Base-by-base conservation (phyloP, 2,329 filamentous ascomycete species). In the Talaromyces sp. region DNA sequence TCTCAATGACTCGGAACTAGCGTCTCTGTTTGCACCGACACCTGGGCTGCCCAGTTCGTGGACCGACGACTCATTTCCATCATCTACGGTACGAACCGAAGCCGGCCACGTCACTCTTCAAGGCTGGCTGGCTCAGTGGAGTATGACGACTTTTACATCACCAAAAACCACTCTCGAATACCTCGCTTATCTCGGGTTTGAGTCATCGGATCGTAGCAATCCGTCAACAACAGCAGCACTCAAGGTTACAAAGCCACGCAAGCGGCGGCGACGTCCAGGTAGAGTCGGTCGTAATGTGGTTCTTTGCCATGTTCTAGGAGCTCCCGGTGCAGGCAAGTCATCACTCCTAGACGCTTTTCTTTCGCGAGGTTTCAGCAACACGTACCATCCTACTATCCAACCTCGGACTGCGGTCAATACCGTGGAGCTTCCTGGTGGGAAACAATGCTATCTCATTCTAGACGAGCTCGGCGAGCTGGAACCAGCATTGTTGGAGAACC, bases 101-200 rank as follows among this genome's bases (percentile, higher is more conserved):
- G 91, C 90, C 8, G 94, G 94, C 0, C 85, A 97, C 70, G 92
- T 99, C 61, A 99, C 94, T 1, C 80, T 99, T 3, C 94, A 99
- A 73, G 94, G 94, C 1, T 99, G 94, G 94, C 83, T 99, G 37
- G 94, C 94, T 3, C 94, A 99, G 68, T 99, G 94, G 94, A 97
- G 92, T 71, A 99, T 99, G 94, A 99, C 94, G 0, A 99, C 94
- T 0, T 99, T 97, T 67, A 85, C 95, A 60, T 92, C 95, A 58
- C 93, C 94, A 11, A 95, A 94, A 70, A 97, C 91, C 0, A 97
- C 94, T 0, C 81, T 99, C 3, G 92, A 95, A 66, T 99, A 99
- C 71, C 84, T 99, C 2, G 94, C 94, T 2, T 97, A 97, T 70
- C 85, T 99, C 2, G 94, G 94, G 1, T 99, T 97, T 67, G 94